Evolutionary conservation across 495 filamentous ascomycete species (phyloP).

Genomic region (Penicillium fimorum): DNA sequence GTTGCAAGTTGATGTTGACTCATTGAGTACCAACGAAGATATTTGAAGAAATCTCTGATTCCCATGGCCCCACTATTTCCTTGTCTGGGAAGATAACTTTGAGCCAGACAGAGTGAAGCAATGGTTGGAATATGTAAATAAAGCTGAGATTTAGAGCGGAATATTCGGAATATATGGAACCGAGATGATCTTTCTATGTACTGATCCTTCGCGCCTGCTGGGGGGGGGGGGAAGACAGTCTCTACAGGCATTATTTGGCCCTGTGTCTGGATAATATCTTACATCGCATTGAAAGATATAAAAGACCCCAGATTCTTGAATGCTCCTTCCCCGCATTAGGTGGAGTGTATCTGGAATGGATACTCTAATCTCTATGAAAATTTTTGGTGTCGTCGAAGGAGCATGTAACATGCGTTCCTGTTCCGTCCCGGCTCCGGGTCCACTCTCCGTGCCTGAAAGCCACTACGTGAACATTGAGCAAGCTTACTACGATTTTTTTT

Average conservation of each 20-base stretch:
- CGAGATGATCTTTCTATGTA: not conserved
- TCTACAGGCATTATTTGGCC: not conserved
- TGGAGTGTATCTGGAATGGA: not conserved
- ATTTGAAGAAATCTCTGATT: not conserved
- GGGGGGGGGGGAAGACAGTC: not conserved
- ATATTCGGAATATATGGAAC: not conserved
- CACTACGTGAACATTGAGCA: not conserved
- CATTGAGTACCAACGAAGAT: not conserved
- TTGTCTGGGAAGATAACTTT: not conserved
- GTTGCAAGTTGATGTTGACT: not conserved
- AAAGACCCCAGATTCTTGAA: not conserved
- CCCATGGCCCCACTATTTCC: constrained; percentile 3
- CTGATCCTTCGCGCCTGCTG: not conserved
- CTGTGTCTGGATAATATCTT: not conserved
- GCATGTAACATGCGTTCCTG: not conserved
- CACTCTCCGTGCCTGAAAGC: not conserved
- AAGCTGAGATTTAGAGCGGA: not conserved
- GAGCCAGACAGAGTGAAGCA: not conserved
- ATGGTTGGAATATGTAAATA: not conserved
- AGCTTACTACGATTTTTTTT: not conserved
- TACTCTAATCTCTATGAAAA: constrained; percentile 2
- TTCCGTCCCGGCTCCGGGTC: not conserved
- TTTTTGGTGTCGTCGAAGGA: not conserved
- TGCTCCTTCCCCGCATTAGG: not conserved
- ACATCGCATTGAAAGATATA: not conserved